phyloP scores from a whole-genome alignment of 2,329 filamentous ascomycete genomes.

The Colletotrichum orchidophilum region DNA sequence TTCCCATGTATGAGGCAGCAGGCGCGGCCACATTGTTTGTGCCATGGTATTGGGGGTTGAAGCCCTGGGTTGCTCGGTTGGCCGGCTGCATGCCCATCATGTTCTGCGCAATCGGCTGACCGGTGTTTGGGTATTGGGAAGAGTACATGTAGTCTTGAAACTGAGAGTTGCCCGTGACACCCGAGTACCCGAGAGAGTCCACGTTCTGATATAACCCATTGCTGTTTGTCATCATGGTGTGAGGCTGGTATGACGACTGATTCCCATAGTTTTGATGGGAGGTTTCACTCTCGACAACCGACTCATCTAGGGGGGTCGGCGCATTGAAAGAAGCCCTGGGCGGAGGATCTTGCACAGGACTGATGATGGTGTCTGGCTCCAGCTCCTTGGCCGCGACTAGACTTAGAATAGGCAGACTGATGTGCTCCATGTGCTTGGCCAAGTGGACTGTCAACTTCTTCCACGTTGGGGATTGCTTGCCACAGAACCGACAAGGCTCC shows the following conservation, averaged over 20 bases:
- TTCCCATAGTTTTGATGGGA: constrained; percentile 20
- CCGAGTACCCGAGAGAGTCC: constrained; percentile 5
- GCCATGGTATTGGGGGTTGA: constrained; percentile 39
- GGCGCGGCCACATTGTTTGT: constrained; percentile 43
- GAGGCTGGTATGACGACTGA: constrained; percentile 14
- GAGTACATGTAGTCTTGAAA: constrained; percentile 25
- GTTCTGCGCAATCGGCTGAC: constrained; percentile 11
- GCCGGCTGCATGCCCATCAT: constrained; percentile 20
- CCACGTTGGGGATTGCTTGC: constrained; percentile 82
- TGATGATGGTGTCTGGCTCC: constrained; percentile 71
- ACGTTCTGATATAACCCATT: not conserved
- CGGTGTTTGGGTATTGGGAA: constrained; percentile 7
- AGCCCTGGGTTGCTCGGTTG: constrained; percentile 27
- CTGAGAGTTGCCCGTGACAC: not conserved
- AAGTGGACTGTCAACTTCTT: constrained; percentile 95
- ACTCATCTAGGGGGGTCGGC: constrained; percentile 43
- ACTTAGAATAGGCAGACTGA: constrained; percentile 81
- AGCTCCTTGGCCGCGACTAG: constrained; percentile 64
- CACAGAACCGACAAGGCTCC: constrained; percentile 89
- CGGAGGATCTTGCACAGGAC: constrained; percentile 69
- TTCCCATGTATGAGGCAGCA: constrained; percentile 38
- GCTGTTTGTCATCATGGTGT: not conserved
- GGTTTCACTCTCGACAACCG: constrained; percentile 42
- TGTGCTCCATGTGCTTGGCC: constrained; percentile 93
- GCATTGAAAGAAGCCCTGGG: constrained; percentile 45